These are phyloP conservation scores for Ganoderma boninense DNA, from an alignment of 1,284 basidiomycete genomes.

Conservation along the genomic window DNA sequence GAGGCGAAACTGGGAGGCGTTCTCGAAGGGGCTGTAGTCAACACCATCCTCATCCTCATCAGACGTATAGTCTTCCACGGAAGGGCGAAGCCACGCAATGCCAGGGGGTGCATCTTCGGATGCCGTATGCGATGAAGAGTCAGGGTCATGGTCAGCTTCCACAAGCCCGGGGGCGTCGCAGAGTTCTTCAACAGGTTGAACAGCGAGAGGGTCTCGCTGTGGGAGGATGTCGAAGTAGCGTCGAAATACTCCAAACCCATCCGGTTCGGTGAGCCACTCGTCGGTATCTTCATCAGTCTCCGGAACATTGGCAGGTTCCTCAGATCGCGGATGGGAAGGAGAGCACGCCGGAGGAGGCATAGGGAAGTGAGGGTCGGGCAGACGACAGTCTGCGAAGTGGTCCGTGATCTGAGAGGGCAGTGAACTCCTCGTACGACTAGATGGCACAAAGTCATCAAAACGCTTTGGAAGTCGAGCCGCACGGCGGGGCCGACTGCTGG, in stretches of 20 bases:
- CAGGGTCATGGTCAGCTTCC: neutral
- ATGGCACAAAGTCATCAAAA: neutral
- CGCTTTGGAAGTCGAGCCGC: neutral
- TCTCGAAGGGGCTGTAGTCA: slow-evolving; percentile 1
- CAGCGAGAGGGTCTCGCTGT: slow-evolving; percentile 6
- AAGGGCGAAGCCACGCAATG: slow-evolving; percentile 9
- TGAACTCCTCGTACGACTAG: neutral
- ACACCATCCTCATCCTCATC: neutral
- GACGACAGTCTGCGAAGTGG: too few relatives aligned
- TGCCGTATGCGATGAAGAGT: too few relatives aligned
- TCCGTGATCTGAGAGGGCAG: neutral
- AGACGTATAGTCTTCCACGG: neutral
- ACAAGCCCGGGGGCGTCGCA: neutral
- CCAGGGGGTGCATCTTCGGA: neutral
- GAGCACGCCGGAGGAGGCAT: neutral
- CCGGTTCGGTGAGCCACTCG: neutral
- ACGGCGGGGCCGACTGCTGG: neutral
- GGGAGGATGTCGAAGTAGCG: neutral
- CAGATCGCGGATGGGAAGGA: neutral
- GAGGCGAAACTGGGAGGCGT: slow-evolving; percentile 8
- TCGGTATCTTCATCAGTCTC: neutral
- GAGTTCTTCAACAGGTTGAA: neutral
- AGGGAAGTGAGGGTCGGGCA: neutral
- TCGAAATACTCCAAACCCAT: slow-evolving; percentile 12
- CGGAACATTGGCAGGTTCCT: too few relatives aligned